Percentiles rank a stretch among this genome's conserved stretches.
These are phyloP conservation scores for Pythium rhizo-oryzae DNA, from an alignment of 352 stramenopile species.

Conservation along the genomic window DNA sequence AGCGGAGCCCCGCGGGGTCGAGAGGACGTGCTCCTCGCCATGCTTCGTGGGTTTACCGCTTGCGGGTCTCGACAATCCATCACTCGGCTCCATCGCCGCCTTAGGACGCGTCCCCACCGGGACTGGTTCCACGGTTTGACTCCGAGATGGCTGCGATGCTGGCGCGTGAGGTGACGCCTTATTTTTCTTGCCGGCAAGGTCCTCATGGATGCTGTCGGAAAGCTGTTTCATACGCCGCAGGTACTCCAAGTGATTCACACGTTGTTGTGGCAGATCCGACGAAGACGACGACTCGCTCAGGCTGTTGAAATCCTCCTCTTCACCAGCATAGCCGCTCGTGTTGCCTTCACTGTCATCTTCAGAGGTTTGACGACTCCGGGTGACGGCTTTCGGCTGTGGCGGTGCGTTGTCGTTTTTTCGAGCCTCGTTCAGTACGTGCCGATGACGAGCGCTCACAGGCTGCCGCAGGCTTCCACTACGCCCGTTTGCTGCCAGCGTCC, in stretches of 20 bases:
- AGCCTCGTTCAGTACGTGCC: slow-evolving; percentile 4
- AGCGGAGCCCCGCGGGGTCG: slow-evolving; percentile 20
- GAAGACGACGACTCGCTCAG: slow-evolving; percentile 5
- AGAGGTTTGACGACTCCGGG: too few species aligned
- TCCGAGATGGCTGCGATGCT: too few species aligned
- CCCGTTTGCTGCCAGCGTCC: too few species aligned
- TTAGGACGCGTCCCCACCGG: too few species aligned
- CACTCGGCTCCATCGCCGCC: too few species aligned
- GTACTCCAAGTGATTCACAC: slow-evolving; percentile 73
- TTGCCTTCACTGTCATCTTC: slow-evolving; percentile 13
- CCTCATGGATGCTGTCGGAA: slow-evolving; percentile 65
- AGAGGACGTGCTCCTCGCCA: neutral
- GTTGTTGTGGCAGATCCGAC: slow-evolving; percentile 50
- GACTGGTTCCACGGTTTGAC: too few species aligned
- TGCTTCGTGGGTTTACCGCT: slow-evolving; percentile 1
- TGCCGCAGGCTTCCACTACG: too few species aligned
- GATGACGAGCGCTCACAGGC: slow-evolving; percentile 3
- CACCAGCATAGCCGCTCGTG: slow-evolving; percentile 29
- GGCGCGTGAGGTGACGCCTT: too few species aligned
- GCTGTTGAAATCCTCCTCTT: slow-evolving; percentile 30
- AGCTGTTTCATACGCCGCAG: slow-evolving; percentile 68
- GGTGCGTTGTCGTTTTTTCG: too few species aligned
- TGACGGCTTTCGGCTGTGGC: too few species aligned
- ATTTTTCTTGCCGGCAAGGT: slow-evolving; percentile 27
- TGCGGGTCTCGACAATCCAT: too few species aligned